These are phyloP conservation scores for Austroboletus olivaceoglutinosus DNA, from an alignment of 1,284 basidiomycete genomes.

Conservation along the genomic window DNA sequence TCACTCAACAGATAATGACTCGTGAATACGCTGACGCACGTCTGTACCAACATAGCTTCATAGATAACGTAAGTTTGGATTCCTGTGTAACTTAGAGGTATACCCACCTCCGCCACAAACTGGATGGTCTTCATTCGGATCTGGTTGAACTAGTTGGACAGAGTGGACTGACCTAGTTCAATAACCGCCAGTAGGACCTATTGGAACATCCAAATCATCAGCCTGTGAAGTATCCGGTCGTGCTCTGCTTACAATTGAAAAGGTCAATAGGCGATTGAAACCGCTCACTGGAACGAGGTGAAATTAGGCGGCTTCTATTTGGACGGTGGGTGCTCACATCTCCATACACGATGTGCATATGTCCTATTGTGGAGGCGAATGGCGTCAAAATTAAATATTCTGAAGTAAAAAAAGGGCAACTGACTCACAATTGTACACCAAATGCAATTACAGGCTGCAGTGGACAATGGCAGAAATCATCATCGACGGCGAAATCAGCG, in stretches of 20 bases:
- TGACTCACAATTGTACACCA: constrained; percentile 30
- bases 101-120: constrained; percentile 26
- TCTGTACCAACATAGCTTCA: constrained; percentile 27
- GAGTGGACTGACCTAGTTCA: constrained; percentile 26
- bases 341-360: constrained; percentile 36
- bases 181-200: constrained; percentile 30
- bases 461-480: background rate
- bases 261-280: constrained; percentile 24
- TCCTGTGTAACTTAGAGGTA: no score
- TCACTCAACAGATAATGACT: background rate
- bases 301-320: background rate
- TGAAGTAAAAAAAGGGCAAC: background rate
- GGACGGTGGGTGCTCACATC: constrained; percentile 20
- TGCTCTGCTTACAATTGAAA: constrained; percentile 26
- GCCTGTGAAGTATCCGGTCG: background rate
- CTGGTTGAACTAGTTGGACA: no score
- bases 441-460: constrained; percentile 34
- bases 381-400: constrained; percentile 4
- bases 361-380: constrained; percentile 14
- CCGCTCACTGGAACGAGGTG: constrained; percentile 24
- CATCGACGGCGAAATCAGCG: background rate
- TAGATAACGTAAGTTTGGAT: no score
- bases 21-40: constrained; percentile 13
- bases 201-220: background rate
- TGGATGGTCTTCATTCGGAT: no score